phyloP scores from a whole-genome alignment of 1,284 basidiomycete genomes.

The Puccinia triticina region DNA sequence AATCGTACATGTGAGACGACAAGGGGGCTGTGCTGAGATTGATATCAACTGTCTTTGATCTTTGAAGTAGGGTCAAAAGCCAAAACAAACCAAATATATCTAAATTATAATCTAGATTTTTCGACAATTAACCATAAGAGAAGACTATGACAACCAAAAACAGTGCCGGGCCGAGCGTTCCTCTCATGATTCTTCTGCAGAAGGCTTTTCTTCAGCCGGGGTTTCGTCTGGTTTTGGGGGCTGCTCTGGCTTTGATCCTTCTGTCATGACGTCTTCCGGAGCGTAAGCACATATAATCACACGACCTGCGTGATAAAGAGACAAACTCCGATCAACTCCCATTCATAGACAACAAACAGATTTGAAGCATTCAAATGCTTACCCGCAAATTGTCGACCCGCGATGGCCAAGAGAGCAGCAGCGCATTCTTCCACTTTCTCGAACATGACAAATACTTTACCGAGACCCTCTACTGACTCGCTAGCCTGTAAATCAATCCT shows the following conservation, averaged over 20 bases:
- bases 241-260: constrained; percentile 39
- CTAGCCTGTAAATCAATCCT: constrained; percentile 57
- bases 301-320: constrained; percentile 53
- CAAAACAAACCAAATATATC: not conserved
- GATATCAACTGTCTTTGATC: not conserved
- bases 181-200: not conserved
- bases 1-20: not conserved
- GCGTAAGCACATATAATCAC: constrained; percentile 59
- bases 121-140: not conserved
- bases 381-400: constrained; percentile 57
- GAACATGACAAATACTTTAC: constrained; percentile 59
- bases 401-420: constrained; percentile 57
- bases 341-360: not conserved
- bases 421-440: constrained; percentile 57
- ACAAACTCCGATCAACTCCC: not conserved
- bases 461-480: constrained; percentile 57
- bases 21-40: not conserved
- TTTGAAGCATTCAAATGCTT: not conserved
- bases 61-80: not conserved
- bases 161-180: not conserved
- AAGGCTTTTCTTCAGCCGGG: not conserved
- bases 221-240: constrained; percentile 17
- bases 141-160: not conserved
- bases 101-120: not conserved
- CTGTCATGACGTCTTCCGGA: constrained; percentile 55